Evolutionary conservation across 495 filamentous ascomycete genomes (phyloP).

Genomic region (Hyaloscypha variabilis): DNA sequence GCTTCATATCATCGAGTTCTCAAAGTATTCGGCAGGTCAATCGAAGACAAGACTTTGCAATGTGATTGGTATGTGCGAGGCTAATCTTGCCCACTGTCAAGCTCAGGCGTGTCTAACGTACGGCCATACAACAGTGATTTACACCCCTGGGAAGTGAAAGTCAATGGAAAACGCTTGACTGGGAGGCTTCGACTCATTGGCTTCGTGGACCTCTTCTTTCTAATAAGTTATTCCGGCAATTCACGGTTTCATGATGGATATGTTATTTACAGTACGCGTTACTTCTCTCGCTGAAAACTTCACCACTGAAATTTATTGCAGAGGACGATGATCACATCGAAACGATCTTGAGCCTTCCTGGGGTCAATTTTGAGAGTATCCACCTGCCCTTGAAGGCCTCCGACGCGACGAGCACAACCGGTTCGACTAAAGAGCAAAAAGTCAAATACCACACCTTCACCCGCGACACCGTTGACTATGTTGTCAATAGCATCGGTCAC

Average conservation of each 20-base stretch:
- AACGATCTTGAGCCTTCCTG: conserved; percentile 32
- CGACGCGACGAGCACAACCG: neutral
- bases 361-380: conserved; percentile 23
- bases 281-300: neutral
- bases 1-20: conserved; percentile 46
- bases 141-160: conserved; percentile 45
- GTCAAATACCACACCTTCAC: conserved; percentile 34
- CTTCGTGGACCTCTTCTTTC: conserved; percentile 44
- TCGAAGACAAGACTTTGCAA: conserved; percentile 40
- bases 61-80: conserved; percentile 40
- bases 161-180: conserved; percentile 42
- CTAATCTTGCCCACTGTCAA: conserved; percentile 1
- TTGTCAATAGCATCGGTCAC: conserved; percentile 40
- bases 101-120: neutral
- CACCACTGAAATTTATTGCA: conserved; percentile 23
- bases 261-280: conserved; percentile 41
- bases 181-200: conserved; percentile 44
- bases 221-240: conserved; percentile 44
- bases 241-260: conserved; percentile 43
- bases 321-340: conserved; percentile 42
- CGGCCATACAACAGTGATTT: conserved; percentile 36
- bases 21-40: conserved; percentile 39
- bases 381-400: conserved; percentile 1
- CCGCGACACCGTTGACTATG: conserved; percentile 36
- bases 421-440: conserved; percentile 10